Conservation (phyloP, 2,329 filamentous ascomycete species). For the Ascosphaera pollenicola region DNA sequence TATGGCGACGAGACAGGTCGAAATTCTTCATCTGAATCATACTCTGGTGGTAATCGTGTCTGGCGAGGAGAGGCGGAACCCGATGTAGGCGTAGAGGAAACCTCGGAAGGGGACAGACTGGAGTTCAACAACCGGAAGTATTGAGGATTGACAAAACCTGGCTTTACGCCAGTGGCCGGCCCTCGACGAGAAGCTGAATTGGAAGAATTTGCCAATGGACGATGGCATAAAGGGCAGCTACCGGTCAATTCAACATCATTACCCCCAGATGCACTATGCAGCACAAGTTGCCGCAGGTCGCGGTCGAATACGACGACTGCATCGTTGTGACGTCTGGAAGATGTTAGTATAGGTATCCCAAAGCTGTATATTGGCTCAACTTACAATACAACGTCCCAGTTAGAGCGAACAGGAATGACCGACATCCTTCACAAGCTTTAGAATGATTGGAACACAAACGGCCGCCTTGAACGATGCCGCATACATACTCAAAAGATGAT, state of each 20-base stretch:
- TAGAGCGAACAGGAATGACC: slow-evolving; percentile 21
- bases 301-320: slow-evolving; percentile 82
- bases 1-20: slow-evolving; percentile 13
- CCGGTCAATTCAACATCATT: slow-evolving; percentile 31
- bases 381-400: slow-evolving; percentile 24
- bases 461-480: neutral
- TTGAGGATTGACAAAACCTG: slow-evolving; percentile 65
- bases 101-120: slow-evolving; percentile 26
- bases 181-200: slow-evolving; percentile 8
- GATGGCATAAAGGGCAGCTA: slow-evolving; percentile 82
- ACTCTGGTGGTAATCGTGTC: neutral
- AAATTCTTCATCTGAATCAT: neutral
- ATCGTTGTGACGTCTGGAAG: slow-evolving; percentile 62
- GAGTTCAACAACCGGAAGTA: slow-evolving; percentile 86
- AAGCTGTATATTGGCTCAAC: no score
- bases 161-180: slow-evolving; percentile 14
- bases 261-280: slow-evolving; percentile 36
- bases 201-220: slow-evolving; percentile 34
- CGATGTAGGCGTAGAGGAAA: slow-evolving; percentile 20
- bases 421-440: slow-evolving; percentile 14
- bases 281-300: slow-evolving; percentile 61
- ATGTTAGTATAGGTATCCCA: slow-evolving; percentile 5
- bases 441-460: neutral
- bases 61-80: slow-evolving; percentile 1
- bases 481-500: neutral